phyloP scores from a whole-genome alignment of 805 yeast species.

The Nakazawaea ambrosiae region DNA sequence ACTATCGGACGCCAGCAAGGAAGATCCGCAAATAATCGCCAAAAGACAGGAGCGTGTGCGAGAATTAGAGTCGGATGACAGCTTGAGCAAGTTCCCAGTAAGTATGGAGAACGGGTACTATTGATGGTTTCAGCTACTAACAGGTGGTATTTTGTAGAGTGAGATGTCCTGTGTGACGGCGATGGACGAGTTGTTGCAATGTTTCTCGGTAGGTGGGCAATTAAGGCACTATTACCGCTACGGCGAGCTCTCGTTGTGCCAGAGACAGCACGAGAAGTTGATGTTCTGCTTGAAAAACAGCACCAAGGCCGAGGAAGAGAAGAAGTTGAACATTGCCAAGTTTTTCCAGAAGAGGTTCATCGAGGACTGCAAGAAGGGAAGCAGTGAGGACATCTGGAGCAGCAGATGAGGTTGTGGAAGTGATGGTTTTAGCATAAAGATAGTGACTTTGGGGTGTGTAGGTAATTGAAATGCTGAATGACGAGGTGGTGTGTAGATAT shows the following conservation, averaged over 20 bases:
- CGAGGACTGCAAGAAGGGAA: slow-evolving; percentile 58
- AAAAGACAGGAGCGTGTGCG: slow-evolving; percentile 6
- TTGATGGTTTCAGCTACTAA: background rate
- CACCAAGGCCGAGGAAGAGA: slow-evolving; percentile 47
- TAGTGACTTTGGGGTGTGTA: too few relatives aligned
- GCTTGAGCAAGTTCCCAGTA: slow-evolving; percentile 24
- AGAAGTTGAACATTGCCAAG: slow-evolving; percentile 47
- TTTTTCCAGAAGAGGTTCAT: slow-evolving; percentile 62
- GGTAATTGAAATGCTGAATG: too few relatives aligned
- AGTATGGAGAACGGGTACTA: slow-evolving; percentile 11
- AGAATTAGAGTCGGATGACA: slow-evolving; percentile 3
- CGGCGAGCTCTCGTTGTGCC: slow-evolving; percentile 72
- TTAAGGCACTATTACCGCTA: slow-evolving; percentile 75
- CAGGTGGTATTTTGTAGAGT: slow-evolving; percentile 15
- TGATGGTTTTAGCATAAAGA: too few relatives aligned
- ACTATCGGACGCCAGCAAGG: slow-evolving; percentile 6
- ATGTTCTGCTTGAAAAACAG: slow-evolving; percentile 70
- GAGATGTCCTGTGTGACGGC: slow-evolving; percentile 70
- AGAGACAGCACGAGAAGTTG: slow-evolving; percentile 61
- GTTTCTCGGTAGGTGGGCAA: slow-evolving; percentile 91
- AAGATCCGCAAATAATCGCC: slow-evolving; percentile 4
- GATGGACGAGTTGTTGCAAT: slow-evolving; percentile 76
- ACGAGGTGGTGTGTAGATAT: too few relatives aligned
- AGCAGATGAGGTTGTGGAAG: slow-evolving; percentile 24
- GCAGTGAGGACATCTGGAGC: slow-evolving; percentile 85